Conservation (phyloP, 2,329 filamentous ascomycete species). For the Aschersonia sp. region DNA sequence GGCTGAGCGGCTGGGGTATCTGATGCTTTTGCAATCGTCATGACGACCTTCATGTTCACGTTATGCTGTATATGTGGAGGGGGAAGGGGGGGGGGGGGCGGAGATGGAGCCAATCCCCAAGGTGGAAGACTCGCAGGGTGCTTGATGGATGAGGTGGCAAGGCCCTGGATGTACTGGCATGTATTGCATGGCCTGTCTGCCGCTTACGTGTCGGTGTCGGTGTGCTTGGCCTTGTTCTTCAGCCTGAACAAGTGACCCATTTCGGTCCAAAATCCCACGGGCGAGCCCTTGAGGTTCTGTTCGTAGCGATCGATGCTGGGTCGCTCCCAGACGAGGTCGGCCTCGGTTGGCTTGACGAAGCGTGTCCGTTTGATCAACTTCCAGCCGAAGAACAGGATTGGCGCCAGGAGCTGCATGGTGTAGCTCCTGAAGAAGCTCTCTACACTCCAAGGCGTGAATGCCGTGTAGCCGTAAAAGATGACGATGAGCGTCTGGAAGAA, state of each 20-base stretch:
- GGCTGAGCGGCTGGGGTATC: too few species aligned
- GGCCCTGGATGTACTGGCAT: too few species aligned
- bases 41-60: too few species aligned
- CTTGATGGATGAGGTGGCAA: too few species aligned
- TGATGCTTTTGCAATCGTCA: too few species aligned
- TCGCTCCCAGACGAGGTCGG: conserved; percentile 46
- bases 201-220: conserved; percentile 4
- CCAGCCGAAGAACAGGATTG: conserved; percentile 42
- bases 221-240: conserved; percentile 10
- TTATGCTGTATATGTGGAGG: too few species aligned
- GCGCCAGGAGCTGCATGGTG: conserved; percentile 39
- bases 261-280: conserved; percentile 41
- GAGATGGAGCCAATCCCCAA: too few species aligned
- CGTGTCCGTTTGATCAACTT: conserved; percentile 48
- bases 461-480: conserved; percentile 40
- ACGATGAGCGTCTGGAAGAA: conserved; percentile 27
- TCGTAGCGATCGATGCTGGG: conserved; percentile 45
- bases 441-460: conserved; percentile 33
- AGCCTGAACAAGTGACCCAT: conserved; percentile 31
- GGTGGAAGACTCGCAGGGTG: too few species aligned
- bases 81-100: too few species aligned
- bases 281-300: conserved; percentile 29
- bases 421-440: conserved; percentile 38
- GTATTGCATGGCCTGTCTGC: neutral
- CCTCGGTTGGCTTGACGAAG: conserved; percentile 35